phyloP scores from a whole-genome alignment of 441 rosid species.

The Euphorbia celastroides region DNA sequence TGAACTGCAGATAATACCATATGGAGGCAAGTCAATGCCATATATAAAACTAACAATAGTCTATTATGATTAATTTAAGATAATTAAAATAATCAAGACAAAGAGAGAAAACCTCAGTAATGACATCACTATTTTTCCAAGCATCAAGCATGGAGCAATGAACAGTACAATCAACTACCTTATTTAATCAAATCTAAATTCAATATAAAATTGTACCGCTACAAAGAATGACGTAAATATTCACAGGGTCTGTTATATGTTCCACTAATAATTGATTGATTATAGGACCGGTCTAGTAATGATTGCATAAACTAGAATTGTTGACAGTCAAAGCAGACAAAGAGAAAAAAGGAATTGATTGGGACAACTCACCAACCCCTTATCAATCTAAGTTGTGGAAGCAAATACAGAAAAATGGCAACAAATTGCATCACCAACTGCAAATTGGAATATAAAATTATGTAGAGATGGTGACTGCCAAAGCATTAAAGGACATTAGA shows the following conservation, averaged over 20 bases:
- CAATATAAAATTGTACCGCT: not conserved
- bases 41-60: conserved; percentile 17
- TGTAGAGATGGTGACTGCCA: conserved; percentile 19
- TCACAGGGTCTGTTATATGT: not conserved
- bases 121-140: conserved; percentile 28
- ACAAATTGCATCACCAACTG: not conserved
- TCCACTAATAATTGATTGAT: not conserved
- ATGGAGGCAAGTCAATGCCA: conserved; percentile 7
- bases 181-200: not conserved
- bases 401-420: not conserved
- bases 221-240: not conserved
- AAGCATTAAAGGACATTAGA: conserved; percentile 18
- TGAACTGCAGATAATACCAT: not conserved
- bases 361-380: conserved; percentile 12
- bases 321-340: conserved; percentile 5
- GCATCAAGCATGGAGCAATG: conserved; percentile 8
- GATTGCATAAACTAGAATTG: not conserved
- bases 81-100: conserved; percentile 26
- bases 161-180: not conserved
- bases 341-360: not conserved
- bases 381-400: conserved; percentile 5
- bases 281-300: not conserved
- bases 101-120: conserved; percentile 19
- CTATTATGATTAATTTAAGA: conserved; percentile 14
- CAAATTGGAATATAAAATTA: conserved; percentile 7